Base-by-base conservation (phyloP, 495 filamentous ascomycete genomes). In the Annulohypoxylon nitens region DNA sequence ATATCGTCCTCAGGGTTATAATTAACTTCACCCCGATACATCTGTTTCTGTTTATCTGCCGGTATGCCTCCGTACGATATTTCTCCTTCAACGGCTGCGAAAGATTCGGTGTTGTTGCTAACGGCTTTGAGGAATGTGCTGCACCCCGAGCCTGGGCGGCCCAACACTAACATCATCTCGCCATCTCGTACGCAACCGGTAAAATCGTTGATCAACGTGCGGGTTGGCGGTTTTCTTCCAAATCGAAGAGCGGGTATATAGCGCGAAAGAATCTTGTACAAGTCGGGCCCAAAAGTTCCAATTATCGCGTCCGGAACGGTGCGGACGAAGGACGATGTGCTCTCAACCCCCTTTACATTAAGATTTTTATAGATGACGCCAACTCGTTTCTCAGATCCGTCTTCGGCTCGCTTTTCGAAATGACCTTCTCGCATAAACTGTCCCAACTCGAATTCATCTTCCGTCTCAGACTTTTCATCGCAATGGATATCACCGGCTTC, bases 1-100 rank as follows among this genome's bases (percentile, higher is more conserved):
- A 89, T 85, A 69, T 97, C 93, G 63, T 96, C 93, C 79, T 96
- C 93, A 11, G 86, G 87, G 73, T 94, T 94, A 78, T 94, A 94
- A 75, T 91, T 93, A 74, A 95, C 91, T 78, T 97, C 92, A 39
- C 92, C 92, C 50, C 91, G 87, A 81, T 93, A 95, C 62, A 87
- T 83, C 73, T 89, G 88, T 51, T 86, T 81, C 73, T 92, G 90
- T 69, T 92, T 89, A 30, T 88, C 84, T 0, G 92, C 89, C 0
- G 91, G 86, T 30, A 95, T 91, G 43, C 92, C 92, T 69, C 92
- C 92, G 74, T 95, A 96, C 20, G 84, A 88, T 33, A 96, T 87
- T 4, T 93, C 89, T 8, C 93, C 93, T 14, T 86, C 81, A 25
- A 96, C 90, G 2, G 83, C 85, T 0, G 90, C 90, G 70, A 90